These are phyloP conservation scores for Microdochium paspali DNA, from an alignment of 2,329 filamentous ascomycete species.

Conservation along the genomic window DNA sequence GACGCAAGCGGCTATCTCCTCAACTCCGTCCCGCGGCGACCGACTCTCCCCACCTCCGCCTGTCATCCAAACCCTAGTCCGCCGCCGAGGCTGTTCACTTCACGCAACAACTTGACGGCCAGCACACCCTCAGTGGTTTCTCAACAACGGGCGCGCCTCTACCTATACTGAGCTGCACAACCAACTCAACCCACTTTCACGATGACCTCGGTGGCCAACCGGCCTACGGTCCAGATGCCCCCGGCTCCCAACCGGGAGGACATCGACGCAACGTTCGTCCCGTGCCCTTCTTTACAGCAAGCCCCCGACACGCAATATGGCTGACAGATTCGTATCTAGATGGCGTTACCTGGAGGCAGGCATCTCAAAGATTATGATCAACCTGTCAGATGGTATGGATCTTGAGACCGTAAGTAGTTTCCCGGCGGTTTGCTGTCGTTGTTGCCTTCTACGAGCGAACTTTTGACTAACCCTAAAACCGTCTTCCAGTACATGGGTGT, in stretches of 20 bases:
- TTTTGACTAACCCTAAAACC: slow-evolving; percentile 5
- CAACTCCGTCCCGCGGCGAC: neutral
- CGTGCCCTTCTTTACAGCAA: neutral
- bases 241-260: slow-evolving; percentile 53
- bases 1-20: neutral
- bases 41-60: neutral
- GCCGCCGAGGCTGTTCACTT: neutral
- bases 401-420: slow-evolving; percentile 63
- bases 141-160: neutral
- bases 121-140: neutral
- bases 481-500: slow-evolving; percentile 75
- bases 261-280: slow-evolving; percentile 37
- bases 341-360: slow-evolving; percentile 86
- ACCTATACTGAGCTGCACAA: neutral
- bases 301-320: neutral
- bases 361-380: slow-evolving; percentile 87
- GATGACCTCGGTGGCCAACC: slow-evolving; percentile 22
- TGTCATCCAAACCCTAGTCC: neutral
- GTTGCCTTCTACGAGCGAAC: neutral
- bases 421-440: neutral
- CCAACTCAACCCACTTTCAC: slow-evolving; percentile 6
- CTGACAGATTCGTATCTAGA: slow-evolving; percentile 32
- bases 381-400: slow-evolving; percentile 85
- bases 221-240: slow-evolving; percentile 36
- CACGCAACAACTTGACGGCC: neutral